Evolutionary conservation across 2,329 filamentous ascomycete species (phyloP).

Genomic region (Colletotrichum navitas): DNA sequence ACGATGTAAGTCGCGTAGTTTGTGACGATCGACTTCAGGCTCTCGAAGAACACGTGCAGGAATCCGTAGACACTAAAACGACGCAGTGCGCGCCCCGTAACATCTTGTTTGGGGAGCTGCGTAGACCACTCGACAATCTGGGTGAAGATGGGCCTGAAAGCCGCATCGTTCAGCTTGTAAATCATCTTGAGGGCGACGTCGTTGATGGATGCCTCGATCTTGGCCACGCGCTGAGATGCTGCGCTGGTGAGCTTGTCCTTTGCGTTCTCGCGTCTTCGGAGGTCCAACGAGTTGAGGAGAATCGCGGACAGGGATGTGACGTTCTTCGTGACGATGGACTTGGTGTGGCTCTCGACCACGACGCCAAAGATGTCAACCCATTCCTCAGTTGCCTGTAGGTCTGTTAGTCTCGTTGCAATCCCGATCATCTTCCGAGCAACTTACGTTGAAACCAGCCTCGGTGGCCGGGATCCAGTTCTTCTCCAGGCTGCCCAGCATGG

Average conservation of each 20-base stretch:
- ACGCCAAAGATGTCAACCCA: conserved; percentile 77
- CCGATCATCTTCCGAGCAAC: conserved; percentile 45
- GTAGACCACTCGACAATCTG: conserved; percentile 86
- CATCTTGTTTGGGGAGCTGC: conserved; percentile 72
- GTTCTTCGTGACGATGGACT: conserved; percentile 83
- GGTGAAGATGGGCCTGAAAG: conserved; percentile 92
- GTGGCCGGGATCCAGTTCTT: conserved; percentile 78
- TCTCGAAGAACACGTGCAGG: conserved; percentile 82
- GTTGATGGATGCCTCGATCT: conserved; percentile 73
- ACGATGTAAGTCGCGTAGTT: conserved; percentile 89
- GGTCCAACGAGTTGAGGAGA: conserved; percentile 71
- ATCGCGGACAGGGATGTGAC: conserved; percentile 76
- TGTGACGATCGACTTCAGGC: conserved; percentile 93
- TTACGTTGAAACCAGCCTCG: conserved; percentile 71
- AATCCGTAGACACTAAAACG: conserved; percentile 86
- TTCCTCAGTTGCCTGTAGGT: conserved; percentile 72
- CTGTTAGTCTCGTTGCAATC: conserved; percentile 4
- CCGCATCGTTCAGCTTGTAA: conserved; percentile 94
- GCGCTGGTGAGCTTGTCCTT: conserved; percentile 60
- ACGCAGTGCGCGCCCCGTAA: conserved; percentile 68
- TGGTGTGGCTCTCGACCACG: conserved; percentile 82
- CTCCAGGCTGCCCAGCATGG: conserved; percentile 80
- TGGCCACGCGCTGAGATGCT: conserved; percentile 61
- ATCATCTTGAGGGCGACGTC: conserved; percentile 88
- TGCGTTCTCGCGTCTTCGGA: conserved; percentile 69